Base-by-base conservation (phyloP, 306 rosid species). In the Gastrolobium villosum region DNA sequence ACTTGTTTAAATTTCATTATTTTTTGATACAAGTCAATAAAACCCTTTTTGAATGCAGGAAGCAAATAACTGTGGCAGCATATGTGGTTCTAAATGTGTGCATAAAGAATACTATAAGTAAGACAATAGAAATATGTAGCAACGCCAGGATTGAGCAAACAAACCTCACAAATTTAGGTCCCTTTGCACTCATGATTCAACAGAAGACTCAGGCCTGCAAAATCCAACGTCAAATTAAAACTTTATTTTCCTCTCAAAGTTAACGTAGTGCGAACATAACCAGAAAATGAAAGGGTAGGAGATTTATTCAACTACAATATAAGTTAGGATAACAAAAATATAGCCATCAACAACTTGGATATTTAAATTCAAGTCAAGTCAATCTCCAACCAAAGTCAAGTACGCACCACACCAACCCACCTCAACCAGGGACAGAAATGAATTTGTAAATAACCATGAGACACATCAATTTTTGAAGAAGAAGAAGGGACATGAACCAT, bases 101-200 rank as follows among this genome's bases (percentile, higher is more conserved):
- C 20, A 14, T n/a, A 32, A 30, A 70, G 53, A 77, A 39, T n/a
- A 35, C 14, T 5, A 26, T 45, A 74, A 34, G 49, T 30, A 37
- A 40, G 61, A 45, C 62, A 46, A 37, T 2, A 75, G 45, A 76
- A 49, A 82, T 50, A 46, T 59, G 39, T 43, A 52, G 54, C 20
- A 77, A 10, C 3, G 3, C 43, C 59, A 69, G 54, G 75, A 10
- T 3, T 53, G 31, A 57, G 73, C 43, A 61, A 79, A 84, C 89
- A 39, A 35, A 94, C 97, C 97, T 91, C 45, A 88, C 88, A 88
- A 89, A 77, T 79, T 68, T 88, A 14, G 6, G 67, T 66, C 59
- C 81, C 75, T 15, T 77, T n/a, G 78, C 30, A 45, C 83, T 82
- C 97, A 94, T 90, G 80, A 50, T 70, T 65, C 65, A 56, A 57